Conservation (phyloP, 768 basidiomycete species). For the Tulasnella calospora region DNA sequence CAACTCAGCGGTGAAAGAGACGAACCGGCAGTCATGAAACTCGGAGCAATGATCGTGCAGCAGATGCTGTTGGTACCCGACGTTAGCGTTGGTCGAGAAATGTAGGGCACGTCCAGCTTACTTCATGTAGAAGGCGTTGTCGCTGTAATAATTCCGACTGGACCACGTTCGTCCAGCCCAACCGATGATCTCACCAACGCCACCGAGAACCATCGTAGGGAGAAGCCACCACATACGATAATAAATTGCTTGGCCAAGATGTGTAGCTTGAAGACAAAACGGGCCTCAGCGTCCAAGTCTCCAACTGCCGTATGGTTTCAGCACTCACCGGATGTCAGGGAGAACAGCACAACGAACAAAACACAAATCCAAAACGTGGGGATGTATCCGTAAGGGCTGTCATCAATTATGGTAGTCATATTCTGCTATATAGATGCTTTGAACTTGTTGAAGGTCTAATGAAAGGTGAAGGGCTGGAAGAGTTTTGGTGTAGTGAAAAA, state of each 20-base stretch:
- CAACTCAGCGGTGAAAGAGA: not conserved
- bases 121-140: slow-evolving; percentile 45
- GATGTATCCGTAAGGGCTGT: slow-evolving; percentile 42
- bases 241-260: slow-evolving; percentile 44
- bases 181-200: slow-evolving; percentile 49
- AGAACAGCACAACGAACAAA: slow-evolving; percentile 42
- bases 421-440: not conserved
- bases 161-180: slow-evolving; percentile 50
- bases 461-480: not conserved
- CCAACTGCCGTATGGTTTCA: not conserved
- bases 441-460: not conserved
- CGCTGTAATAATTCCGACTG: not conserved
- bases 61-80: slow-evolving; percentile 40
- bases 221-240: slow-evolving; percentile 52
- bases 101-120: slow-evolving; percentile 29
- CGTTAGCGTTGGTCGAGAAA: not conserved
- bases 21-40: slow-evolving; percentile 43
- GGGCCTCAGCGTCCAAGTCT: not conserved
- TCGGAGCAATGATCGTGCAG: slow-evolving; percentile 52
- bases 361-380: slow-evolving; percentile 41
- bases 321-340: slow-evolving; percentile 21
- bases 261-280: slow-evolving; percentile 45
- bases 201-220: slow-evolving; percentile 47
- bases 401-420: not conserved
- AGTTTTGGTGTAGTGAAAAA: not conserved